A percentile compares a stretch with the other conserved stretches of the same genome.
These are phyloP conservation scores for Misopates orontium DNA, from an alignment of 257 asterid genomes.

Conservation along the genomic window DNA sequence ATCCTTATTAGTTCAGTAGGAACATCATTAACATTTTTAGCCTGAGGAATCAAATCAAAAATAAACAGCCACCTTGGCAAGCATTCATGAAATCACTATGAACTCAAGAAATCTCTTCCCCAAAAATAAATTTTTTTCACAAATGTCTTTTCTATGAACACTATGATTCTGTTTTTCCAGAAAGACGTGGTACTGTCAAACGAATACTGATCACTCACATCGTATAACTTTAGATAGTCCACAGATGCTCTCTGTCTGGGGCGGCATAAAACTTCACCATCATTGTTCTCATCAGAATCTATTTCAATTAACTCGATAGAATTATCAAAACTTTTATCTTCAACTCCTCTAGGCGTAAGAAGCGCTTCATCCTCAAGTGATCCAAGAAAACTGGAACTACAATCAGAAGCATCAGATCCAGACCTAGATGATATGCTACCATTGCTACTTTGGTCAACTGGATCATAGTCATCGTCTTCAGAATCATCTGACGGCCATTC, in stretches of 20 bases:
- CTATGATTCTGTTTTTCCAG: conserved; percentile 8
- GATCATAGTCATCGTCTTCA: conserved; percentile 88
- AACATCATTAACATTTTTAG: conserved; percentile 12
- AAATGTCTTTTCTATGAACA: conserved; percentile 11
- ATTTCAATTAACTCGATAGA: conserved; percentile 40
- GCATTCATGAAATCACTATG: conserved; percentile 7
- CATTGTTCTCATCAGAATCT: conserved; percentile 61
- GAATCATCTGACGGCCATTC: conserved; percentile 99
- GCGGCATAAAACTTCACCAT: conserved; percentile 53
- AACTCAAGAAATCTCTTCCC: not conserved
- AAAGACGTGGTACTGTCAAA: conserved; percentile 6
- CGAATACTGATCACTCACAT: conserved; percentile 56
- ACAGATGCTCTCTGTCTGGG: conserved; percentile 77
- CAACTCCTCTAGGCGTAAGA: conserved; percentile 40
- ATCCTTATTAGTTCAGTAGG: conserved; percentile 1
- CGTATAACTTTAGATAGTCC: conserved; percentile 77
- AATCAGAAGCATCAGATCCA: conserved; percentile 54
- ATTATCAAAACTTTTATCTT: conserved; percentile 35
- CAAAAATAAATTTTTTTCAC: not conserved
- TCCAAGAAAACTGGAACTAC: conserved; percentile 65
- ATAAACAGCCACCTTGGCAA: conserved; percentile 10
- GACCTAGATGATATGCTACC: conserved; percentile 41
- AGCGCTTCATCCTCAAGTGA: conserved; percentile 72
- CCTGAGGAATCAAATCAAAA: conserved; percentile 14
- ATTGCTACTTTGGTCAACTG: conserved; percentile 55